phyloP scores from a whole-genome alignment of 805 yeast genomes.

The Yarrowia bubula region DNA sequence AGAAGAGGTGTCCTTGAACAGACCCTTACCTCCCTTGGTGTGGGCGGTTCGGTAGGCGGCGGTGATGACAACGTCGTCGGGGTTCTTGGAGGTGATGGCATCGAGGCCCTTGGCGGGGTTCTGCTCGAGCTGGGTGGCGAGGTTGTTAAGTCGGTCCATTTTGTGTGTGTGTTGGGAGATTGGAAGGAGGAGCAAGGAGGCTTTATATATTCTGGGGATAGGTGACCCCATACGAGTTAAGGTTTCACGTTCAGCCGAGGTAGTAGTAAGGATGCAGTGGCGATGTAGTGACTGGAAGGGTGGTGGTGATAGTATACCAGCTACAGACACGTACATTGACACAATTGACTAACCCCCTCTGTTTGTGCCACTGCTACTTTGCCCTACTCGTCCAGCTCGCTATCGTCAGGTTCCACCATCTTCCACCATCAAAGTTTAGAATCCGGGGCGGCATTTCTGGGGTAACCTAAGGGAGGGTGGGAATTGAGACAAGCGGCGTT shows the following conservation, averaged over 20 bases:
- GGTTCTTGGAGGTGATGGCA: slow-evolving; percentile 53
- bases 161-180: background rate
- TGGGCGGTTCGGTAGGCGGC: slow-evolving; percentile 89
- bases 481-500: background rate
- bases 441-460: slow-evolving; percentile 28
- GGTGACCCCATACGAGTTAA: slow-evolving; percentile 17
- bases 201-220: slow-evolving; percentile 1
- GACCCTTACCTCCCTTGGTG: slow-evolving; percentile 83
- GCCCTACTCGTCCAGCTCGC: background rate
- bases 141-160: slow-evolving; percentile 40
- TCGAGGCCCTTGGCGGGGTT: slow-evolving; percentile 39
- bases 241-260: slow-evolving; percentile 25
- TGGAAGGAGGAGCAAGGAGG: background rate
- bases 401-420: background rate
- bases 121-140: slow-evolving; percentile 37
- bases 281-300: no score
- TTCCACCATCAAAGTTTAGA: slow-evolving; percentile 1
- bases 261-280: background rate
- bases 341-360: background rate
- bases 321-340: no score
- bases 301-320: no score
- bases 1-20: slow-evolving; percentile 75
- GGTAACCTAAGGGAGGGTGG: background rate
- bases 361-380: background rate
- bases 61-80: slow-evolving; percentile 88